Percentiles rank a stretch among this genome's conserved stretches.
These are phyloP conservation scores for Solanum commersonii DNA, from an alignment of 257 asterid species.

Conservation along the genomic window DNA sequence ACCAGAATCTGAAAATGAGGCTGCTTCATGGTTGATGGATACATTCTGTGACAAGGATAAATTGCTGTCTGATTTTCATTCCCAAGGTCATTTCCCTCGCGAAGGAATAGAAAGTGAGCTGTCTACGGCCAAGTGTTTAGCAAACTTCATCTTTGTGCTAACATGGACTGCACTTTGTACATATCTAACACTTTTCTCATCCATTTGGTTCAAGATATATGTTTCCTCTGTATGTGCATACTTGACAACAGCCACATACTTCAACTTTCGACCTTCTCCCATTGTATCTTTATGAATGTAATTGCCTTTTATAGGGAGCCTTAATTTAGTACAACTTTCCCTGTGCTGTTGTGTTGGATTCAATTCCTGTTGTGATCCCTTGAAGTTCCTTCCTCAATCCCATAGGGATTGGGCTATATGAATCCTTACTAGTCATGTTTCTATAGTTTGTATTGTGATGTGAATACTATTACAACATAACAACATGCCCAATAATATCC, in stretches of 20 bases:
- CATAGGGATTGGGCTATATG: neutral
- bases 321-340: neutral
- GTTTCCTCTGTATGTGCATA: constrained; percentile 52
- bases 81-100: constrained; percentile 51
- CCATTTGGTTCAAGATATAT: constrained; percentile 64
- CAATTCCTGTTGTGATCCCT: neutral
- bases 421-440: neutral
- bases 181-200: constrained; percentile 52
- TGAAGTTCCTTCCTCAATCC: neutral
- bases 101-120: constrained; percentile 59
- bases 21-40: constrained; percentile 58
- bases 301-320: neutral
- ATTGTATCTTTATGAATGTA: constrained; percentile 16
- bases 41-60: constrained; percentile 62
- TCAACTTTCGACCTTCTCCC: constrained; percentile 56
- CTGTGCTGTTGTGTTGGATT: neutral
- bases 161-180: constrained; percentile 46
- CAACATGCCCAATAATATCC: neutral
- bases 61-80: constrained; percentile 47
- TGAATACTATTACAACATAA: neutral
- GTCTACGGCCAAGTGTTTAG: constrained; percentile 39
- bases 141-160: constrained; percentile 40
- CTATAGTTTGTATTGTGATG: neutral
- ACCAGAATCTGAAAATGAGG: constrained; percentile 47
- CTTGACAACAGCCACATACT: constrained; percentile 48